Evolutionary conservation across 2,329 filamentous ascomycete genomes (phyloP), one percentile per base, ranked within the genome.

Genomic region (Polychaeton citri): DNA sequence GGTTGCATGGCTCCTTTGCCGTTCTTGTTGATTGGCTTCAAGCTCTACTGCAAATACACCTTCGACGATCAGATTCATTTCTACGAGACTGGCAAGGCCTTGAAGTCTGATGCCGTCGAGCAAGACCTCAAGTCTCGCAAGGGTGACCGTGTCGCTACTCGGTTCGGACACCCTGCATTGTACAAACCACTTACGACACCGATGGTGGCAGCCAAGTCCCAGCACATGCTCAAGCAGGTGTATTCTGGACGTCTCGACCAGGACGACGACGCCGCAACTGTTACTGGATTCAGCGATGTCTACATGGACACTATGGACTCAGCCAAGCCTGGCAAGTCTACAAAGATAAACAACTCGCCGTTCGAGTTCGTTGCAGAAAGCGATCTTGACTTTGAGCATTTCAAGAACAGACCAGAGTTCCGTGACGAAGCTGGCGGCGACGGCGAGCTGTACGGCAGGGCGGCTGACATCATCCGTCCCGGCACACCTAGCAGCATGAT

Each of bases 121-220:
- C 38, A 42, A 2, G 63, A 65, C 39, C 57, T 59, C 40, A 63
- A 66, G 36, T 52, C 53, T 10, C 53, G 61, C 28, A 58, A 55
- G 21, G 74, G 71, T 53, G 86, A 80, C 57, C 80, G 73, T 50
- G 72, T 86, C 37, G 80, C 73, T 40, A 76, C 76, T 17, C 73
- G 82, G 18, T 98, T 95, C 54, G 87, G 86, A 2, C 85, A 98
- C 55, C 90, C 88, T 1, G 86, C 83, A 4, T 69, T 96, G 12
- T 94, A 90, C 65, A 82, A 81, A 58, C 80, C 82, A 3, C 69
- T 96, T 15, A 87, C 88, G 48, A 93, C 86, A 0, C 88, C 88
- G 2, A 95, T 96, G 87, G 88, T 96, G 3, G 81, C 92, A 50
- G 81, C 84, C 36, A 93, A 82, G 59, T 84, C 85, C 2, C 83